Conservation (phyloP, 495 filamentous ascomycete genomes). For the Penicillium odoratum region DNA sequence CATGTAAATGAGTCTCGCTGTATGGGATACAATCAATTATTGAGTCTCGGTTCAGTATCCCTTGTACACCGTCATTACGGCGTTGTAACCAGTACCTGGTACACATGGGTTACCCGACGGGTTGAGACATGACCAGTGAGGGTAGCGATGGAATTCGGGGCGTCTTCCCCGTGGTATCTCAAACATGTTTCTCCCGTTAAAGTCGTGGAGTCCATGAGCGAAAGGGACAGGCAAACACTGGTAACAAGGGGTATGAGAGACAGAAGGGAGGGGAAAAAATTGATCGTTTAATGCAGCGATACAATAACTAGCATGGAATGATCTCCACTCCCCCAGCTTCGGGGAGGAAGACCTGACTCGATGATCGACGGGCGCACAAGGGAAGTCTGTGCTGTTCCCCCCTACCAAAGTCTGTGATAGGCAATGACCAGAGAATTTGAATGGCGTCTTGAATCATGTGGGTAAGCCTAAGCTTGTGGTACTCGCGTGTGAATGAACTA, state of each 20-base stretch:
- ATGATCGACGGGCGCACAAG: slow-evolving; percentile 16
- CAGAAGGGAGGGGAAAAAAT: background rate
- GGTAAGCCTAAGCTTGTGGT: background rate
- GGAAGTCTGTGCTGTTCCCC: background rate
- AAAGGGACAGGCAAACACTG: background rate
- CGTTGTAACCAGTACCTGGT: background rate
- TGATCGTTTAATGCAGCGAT: background rate
- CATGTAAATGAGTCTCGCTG: background rate
- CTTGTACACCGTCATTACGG: background rate
- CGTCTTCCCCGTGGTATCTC: slow-evolving; percentile 1
- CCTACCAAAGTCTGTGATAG: background rate
- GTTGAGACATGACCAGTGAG: slow-evolving; percentile 6
- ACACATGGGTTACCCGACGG: slow-evolving; percentile 7
- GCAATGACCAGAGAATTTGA: background rate
- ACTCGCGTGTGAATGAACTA: slow-evolving; percentile 14
- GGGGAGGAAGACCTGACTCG: slow-evolving; percentile 20
- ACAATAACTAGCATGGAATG: slow-evolving; percentile 23
- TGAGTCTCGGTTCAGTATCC: background rate
- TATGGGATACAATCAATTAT: slow-evolving; percentile 2
- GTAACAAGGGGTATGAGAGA: background rate
- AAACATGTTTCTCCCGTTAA: slow-evolving; percentile 9
- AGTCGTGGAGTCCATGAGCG: background rate
- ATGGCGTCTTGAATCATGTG: background rate
- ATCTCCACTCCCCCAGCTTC: slow-evolving; percentile 25
- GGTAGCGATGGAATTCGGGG: background rate